Evolutionary conservation across 306 rosid species (phyloP).

Genomic region (Quercus alba): DNA sequence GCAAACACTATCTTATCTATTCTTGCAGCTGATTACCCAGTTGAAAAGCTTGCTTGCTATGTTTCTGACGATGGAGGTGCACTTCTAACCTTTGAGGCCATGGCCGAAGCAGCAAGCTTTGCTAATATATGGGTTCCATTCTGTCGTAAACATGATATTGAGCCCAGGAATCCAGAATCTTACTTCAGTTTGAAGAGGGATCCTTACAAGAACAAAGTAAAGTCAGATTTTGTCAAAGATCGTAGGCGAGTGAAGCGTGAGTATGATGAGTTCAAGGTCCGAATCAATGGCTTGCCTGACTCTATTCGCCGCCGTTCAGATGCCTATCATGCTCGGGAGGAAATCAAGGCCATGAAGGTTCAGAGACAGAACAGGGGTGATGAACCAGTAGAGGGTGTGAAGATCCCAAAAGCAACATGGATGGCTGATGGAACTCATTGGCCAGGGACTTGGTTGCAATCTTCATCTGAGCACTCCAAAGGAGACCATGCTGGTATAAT

Average conservation of each 20-base stretch:
- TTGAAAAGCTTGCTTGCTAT: constrained; percentile 94
- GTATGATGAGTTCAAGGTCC: constrained; percentile 95
- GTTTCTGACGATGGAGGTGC: constrained; percentile 99
- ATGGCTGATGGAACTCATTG: constrained; percentile 99
- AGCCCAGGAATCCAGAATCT: constrained; percentile 95
- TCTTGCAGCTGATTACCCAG: constrained; percentile 91
- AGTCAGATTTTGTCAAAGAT: constrained; percentile 86
- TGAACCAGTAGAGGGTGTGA: constrained; percentile 65
- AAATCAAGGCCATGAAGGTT: constrained; percentile 90
- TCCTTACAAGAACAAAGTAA: constrained; percentile 88
- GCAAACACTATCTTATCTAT: constrained; percentile 91
- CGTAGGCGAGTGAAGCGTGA: constrained; percentile 94
- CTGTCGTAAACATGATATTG: constrained; percentile 91
- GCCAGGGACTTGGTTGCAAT: constrained; percentile 94
- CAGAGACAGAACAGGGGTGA: constrained; percentile 72
- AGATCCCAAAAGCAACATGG: constrained; percentile 94
- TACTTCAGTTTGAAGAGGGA: constrained; percentile 87
- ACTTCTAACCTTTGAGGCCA: constrained; percentile 93
- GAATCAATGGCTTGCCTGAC: constrained; percentile 88
- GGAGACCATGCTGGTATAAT: constrained; percentile 97
- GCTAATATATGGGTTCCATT: constrained; percentile 90
- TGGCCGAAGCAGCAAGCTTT: constrained; percentile 99
- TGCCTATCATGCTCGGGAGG: constrained; percentile 95
- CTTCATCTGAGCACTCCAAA: constrained; percentile 71
- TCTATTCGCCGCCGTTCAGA: constrained; percentile 93